phyloP scores from a whole-genome alignment of 192 early-diverging fungal genomes.

The Hyaloraphidium curvatum region DNA sequence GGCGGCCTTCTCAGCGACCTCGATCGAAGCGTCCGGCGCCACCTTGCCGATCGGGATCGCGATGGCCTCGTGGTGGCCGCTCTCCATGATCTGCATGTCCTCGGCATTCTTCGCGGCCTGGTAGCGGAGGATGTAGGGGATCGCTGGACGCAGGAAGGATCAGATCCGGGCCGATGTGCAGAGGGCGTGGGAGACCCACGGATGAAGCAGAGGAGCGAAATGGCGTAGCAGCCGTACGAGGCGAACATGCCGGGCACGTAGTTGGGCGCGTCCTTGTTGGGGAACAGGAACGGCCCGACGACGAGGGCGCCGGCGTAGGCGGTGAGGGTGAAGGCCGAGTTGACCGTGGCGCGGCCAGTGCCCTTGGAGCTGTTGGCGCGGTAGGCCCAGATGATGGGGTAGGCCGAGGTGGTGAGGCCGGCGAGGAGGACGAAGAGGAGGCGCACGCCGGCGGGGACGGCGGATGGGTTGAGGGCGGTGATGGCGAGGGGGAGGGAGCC shows the following conservation, averaged over 20 bases:
- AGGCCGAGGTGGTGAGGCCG: neutral
- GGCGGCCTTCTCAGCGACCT: too few relatives aligned
- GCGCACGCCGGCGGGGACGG: neutral
- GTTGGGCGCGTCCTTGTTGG: neutral
- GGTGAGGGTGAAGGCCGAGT: neutral
- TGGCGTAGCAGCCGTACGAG: neutral
- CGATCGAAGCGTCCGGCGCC: too few relatives aligned
- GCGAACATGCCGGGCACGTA: neutral
- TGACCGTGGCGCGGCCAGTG: neutral
- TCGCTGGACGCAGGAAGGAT: too few relatives aligned
- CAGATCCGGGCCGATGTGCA: too few relatives aligned
- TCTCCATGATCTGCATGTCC: too few relatives aligned
- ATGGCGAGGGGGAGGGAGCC: neutral
- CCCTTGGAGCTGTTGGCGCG: neutral
- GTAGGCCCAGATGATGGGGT: neutral
- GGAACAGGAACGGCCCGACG: neutral
- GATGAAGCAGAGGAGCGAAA: neutral
- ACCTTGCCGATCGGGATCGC: too few relatives aligned
- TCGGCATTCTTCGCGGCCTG: too few relatives aligned
- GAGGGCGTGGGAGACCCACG: too few relatives aligned
- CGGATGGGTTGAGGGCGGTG: neutral
- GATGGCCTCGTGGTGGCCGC: too few relatives aligned
- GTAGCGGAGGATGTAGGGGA: too few relatives aligned
- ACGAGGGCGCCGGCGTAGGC: neutral
- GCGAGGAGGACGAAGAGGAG: neutral